phyloP scores from a whole-genome alignment of 2,329 filamentous ascomycete species.

The Penicillium italicum region DNA sequence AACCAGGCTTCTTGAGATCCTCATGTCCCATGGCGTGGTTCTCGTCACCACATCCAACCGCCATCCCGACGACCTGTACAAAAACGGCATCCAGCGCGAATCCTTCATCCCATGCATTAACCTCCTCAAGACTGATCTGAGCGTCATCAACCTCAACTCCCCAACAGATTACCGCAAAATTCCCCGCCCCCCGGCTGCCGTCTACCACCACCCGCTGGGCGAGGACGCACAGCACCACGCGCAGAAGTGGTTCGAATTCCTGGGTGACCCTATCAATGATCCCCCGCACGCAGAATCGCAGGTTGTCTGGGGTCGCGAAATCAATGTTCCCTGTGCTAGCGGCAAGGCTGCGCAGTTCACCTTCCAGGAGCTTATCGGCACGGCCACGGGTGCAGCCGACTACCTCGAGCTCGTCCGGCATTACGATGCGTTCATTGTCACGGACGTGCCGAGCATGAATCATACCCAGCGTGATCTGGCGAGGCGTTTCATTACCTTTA shows the following conservation, averaged over 20 bases:
- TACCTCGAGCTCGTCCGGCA: conserved; percentile 87
- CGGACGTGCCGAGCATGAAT: conserved; percentile 88
- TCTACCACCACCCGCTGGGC: conserved; percentile 89
- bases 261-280: conserved; percentile 74
- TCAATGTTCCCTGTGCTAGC: conserved; percentile 80
- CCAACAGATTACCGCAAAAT: conserved; percentile 97
- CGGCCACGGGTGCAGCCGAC: conserved; percentile 86
- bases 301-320: conserved; percentile 87
- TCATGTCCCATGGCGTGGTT: conserved; percentile 97
- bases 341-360: conserved; percentile 86
- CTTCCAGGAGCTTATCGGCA: conserved; percentile 86
- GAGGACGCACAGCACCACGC: conserved; percentile 73
- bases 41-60: conserved; percentile 94
- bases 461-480: conserved; percentile 81
- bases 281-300: conserved; percentile 76
- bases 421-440: conserved; percentile 91
- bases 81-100: conserved; percentile 93
- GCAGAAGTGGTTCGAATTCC: conserved; percentile 91
- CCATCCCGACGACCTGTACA: conserved; percentile 95
- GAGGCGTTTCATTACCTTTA: conserved; percentile 91
- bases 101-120: conserved; percentile 95
- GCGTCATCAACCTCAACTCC: conserved; percentile 91
- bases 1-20: conserved; percentile 68
- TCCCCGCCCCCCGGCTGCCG: conserved; percentile 82
- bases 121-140: conserved; percentile 76